Base-by-base conservation (phyloP, 805 yeast genomes). In the Lachancea sp. region DNA sequence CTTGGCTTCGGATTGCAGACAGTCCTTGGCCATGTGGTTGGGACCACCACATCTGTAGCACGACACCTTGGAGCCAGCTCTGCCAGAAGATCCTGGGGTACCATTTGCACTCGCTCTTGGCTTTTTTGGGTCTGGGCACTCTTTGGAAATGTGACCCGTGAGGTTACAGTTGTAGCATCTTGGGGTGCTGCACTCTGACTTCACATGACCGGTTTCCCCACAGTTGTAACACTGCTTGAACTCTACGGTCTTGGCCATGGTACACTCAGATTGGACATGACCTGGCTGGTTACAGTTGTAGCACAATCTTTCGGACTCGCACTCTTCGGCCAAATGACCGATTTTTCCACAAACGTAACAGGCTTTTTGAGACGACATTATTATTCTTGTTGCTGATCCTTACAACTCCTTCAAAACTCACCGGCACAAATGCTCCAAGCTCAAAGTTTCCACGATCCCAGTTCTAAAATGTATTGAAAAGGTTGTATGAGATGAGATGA, bases 41-140 rank as follows among this genome's bases (percentile, higher is more conserved):
- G 92, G 88, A 50, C 90, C 92, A 59, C 94, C 94, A 64, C 95
- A 85, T 68, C 81, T 85, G 80, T 82, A 83, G 68, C 95, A 85
- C 44, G 85, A 75, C 40, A 58, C 58, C 43, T 46, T 52, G 35
- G 54, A 34, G 45, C 40, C 50, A 13, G 19, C 29, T 44, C 38
- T 31, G 41, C 45, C 31, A 18, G 21, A 8, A 7, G 28, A 25
- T 12, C 5, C 12, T 8, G 28, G 25, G 8, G 34, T 13, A 13
- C 21, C 28, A 28, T 19, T 21, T 3, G 34, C 40, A 15, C 40
- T 23, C 29, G 45, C 37, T 47, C 54, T 52, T 19, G 48, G 35
- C 38, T 54, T 55, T 45, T 44, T 71, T 50, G 74, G 74, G 56
- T 74, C 72, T 45, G 75, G 61, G 65, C 95, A 86, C 64, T 76